Percentiles rank a stretch among this genome's conserved stretches.
Conservation (phyloP, 345 rosid genomes). For the Gossypium ekmanianum region DNA sequence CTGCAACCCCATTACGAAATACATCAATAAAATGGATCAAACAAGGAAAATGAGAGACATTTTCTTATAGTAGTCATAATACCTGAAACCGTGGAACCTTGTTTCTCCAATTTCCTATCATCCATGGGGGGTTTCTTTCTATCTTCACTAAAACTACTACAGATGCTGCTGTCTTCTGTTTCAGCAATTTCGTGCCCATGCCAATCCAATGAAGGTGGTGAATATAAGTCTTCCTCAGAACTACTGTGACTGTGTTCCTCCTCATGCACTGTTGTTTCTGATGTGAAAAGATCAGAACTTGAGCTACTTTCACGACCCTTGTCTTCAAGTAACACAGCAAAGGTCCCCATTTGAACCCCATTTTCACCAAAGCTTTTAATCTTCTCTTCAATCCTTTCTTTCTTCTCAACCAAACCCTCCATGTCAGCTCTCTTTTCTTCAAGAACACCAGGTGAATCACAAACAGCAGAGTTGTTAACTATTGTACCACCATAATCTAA, state of each 20-base stretch:
- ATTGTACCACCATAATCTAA: constrained; percentile 33
- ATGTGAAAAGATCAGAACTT: constrained; percentile 65
- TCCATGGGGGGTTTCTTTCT: constrained; percentile 31
- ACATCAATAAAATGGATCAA: neutral
- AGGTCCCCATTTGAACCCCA: constrained; percentile 33
- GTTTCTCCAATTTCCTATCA: constrained; percentile 39
- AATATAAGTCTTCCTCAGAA: constrained; percentile 55
- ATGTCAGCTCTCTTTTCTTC: constrained; percentile 32
- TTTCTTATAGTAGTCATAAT: neutral
- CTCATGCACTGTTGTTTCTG: constrained; percentile 55
- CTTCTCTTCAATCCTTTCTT: neutral
- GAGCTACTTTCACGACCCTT: constrained; percentile 65
- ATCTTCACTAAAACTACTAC: constrained; percentile 28
- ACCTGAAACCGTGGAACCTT: constrained; percentile 62
- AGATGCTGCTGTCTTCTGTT: constrained; percentile 37
- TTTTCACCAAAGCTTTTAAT: constrained; percentile 19
- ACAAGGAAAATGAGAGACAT: constrained; percentile 15
- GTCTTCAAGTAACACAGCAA: constrained; percentile 49
- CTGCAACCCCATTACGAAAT: constrained; percentile 33
- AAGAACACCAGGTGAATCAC: constrained; percentile 31
- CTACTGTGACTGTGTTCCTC: constrained; percentile 59
- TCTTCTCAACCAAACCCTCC: constrained; percentile 43
- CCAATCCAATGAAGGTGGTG: constrained; percentile 54
- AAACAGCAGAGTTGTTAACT: constrained; percentile 43
- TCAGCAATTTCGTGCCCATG: constrained; percentile 31